These are phyloP conservation scores for Gossypium ekmanianum DNA, from an alignment of 345 rosid species.

Conservation along the genomic window DNA sequence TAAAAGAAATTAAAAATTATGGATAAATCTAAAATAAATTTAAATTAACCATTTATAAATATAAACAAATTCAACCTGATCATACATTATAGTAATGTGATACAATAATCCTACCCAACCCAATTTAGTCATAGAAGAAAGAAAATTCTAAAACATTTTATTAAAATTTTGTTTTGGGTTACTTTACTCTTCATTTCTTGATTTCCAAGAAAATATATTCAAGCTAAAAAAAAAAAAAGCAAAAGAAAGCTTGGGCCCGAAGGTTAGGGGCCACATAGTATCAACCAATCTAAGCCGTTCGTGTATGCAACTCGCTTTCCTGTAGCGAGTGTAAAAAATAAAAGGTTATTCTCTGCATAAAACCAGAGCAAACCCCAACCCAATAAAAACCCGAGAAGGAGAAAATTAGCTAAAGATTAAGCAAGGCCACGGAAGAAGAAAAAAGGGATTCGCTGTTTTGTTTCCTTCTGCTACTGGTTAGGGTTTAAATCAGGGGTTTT, in stretches of 20 bases:
- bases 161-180: neutral
- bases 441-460: neutral
- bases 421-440: neutral
- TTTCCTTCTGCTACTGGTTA: constrained; percentile 4
- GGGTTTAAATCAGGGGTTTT: constrained; percentile 49
- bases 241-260: neutral
- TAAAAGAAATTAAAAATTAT: too few relatives aligned
- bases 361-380: neutral
- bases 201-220: neutral
- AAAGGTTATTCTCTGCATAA: neutral
- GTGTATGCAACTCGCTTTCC: neutral
- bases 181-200: neutral
- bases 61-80: too few relatives aligned
- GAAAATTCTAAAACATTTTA: neutral
- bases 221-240: neutral
- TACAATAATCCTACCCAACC: neutral
- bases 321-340: neutral
- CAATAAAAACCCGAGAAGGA: constrained; percentile 2
- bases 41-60: too few relatives aligned
- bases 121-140: neutral
- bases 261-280: neutral
- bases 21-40: too few relatives aligned
- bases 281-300: neutral
- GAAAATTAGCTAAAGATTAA: neutral
- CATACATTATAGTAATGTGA: too few relatives aligned